Conservation (phyloP, 2,329 filamentous ascomycete genomes). For the Fonsecaea multimorphosa region DNA sequence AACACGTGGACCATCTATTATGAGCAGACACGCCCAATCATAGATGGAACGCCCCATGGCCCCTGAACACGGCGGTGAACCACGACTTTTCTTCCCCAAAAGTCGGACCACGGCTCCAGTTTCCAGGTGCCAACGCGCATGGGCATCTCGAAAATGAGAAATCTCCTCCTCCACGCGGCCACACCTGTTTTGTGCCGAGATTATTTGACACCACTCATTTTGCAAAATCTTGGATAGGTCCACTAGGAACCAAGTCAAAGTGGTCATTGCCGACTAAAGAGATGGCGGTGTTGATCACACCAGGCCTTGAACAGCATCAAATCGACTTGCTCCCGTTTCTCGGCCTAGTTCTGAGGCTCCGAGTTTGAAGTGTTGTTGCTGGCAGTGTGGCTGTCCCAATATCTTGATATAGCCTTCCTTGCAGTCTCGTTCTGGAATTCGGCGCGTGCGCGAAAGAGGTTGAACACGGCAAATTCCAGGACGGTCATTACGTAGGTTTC, state of each 20-base stretch:
- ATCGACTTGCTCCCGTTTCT: background rate
- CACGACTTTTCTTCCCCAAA: background rate
- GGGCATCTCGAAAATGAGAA: background rate
- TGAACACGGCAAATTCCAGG: conserved; percentile 85
- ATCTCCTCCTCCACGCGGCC: background rate
- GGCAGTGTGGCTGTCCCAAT: conserved; percentile 35
- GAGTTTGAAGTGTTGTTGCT: conserved; percentile 22
- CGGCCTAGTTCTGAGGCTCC: background rate
- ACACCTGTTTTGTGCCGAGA: background rate
- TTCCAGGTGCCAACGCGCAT: background rate
- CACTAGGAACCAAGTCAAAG: background rate
- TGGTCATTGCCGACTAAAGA: background rate
- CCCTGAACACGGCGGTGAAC: background rate
- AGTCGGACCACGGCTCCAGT: conserved; percentile 1
- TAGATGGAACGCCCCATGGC: background rate
- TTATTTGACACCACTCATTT: background rate
- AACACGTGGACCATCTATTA: background rate
- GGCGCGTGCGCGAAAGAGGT: conserved; percentile 46
- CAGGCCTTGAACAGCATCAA: background rate
- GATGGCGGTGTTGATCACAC: background rate
- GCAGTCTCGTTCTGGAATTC: conserved; percentile 38
- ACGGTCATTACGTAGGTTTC: conserved; percentile 72
- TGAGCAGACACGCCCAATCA: background rate
- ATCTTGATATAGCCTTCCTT: conserved; percentile 36
- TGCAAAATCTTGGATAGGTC: background rate